Base-by-base conservation (phyloP, 257 asterid genomes). In the Solanum sejunctum region DNA sequence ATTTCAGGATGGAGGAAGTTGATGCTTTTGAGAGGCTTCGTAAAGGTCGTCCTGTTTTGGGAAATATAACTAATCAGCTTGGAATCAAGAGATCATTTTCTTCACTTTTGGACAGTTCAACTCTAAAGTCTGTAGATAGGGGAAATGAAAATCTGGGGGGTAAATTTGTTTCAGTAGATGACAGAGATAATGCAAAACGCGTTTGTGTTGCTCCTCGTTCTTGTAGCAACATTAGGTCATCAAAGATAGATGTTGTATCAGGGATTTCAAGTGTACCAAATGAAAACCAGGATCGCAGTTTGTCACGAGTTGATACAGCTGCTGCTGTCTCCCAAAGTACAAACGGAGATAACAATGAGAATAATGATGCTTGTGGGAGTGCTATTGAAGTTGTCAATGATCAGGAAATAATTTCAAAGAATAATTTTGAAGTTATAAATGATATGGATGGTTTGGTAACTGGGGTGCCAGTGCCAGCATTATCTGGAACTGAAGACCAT, bases 61-160 rank as follows among this genome's bases (percentile, higher is more conserved):
- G 92, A 18, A 95, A 95, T 83, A 87, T 95, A 39, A 91, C 97
- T 11, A 93, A 95, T 85, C 93, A 90, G 85, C 41, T 86, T 13
- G 92, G 90, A 8, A 92, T 26, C 47, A 77, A 91, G 84, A 91
- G 97, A 85, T 86, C 88, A 17, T 61, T 85, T 86, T 86, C 90
- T 23, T 56, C 85, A n/a, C 70, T 84, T 84, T 85, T 73, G 69
- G 85, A 85, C 11, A 71, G 82, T 70, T 41, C 54, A 69, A 77
- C 57, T 72, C 43, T 63, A 13, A 84, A 81, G 23, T 56, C 71
- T 82, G 82, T 72, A 58, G 87, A 70, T 77, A 78, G 43, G 64
- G 91, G 41, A 84, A 85, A 55, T 12, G 93, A 85, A 73, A 90
- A 87, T 52, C 45, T 45, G 13, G 87, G 81, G 64, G 67, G 64